Evolutionary conservation across 345 rosid species (phyloP).

Genomic region (Salix exigua): DNA sequence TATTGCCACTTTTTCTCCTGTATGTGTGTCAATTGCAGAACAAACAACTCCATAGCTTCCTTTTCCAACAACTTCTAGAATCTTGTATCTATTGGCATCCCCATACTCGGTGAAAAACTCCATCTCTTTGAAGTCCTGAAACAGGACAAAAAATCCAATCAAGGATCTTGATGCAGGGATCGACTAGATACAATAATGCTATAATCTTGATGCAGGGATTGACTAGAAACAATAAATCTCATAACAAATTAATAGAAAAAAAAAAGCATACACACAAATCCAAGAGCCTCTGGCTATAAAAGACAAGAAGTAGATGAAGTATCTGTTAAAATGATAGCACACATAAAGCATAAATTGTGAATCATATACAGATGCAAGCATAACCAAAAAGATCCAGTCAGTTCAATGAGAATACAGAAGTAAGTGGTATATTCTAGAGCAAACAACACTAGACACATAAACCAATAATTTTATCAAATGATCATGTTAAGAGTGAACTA

Average conservation of each 20-base stretch:
- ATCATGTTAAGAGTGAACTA: too few relatives aligned
- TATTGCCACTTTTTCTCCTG: constrained; percentile 89
- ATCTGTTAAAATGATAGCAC: neutral
- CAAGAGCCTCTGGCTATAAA: neutral
- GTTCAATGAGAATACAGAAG: too few relatives aligned
- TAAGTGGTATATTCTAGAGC: too few relatives aligned
- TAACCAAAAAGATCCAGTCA: too few relatives aligned
- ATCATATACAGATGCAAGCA: neutral
- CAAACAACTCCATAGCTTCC: constrained; percentile 99
- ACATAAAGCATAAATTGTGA: neutral
- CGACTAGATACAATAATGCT: neutral
- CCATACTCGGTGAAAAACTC: constrained; percentile 95
- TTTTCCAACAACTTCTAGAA: constrained; percentile 86
- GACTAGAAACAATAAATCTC: neutral
- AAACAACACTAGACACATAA: too few relatives aligned
- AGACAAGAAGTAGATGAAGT: neutral
- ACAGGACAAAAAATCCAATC: neutral
- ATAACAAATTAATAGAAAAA: neutral
- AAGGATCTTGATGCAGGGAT: neutral
- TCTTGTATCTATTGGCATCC: constrained; percentile 84
- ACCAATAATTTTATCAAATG: too few relatives aligned
- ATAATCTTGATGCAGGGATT: neutral
- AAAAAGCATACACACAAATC: neutral
- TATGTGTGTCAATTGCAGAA: constrained; percentile 90
- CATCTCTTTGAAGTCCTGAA: constrained; percentile 63